phyloP scores from a whole-genome alignment of 306 rosid species.

The Mimosa pudica region DNA sequence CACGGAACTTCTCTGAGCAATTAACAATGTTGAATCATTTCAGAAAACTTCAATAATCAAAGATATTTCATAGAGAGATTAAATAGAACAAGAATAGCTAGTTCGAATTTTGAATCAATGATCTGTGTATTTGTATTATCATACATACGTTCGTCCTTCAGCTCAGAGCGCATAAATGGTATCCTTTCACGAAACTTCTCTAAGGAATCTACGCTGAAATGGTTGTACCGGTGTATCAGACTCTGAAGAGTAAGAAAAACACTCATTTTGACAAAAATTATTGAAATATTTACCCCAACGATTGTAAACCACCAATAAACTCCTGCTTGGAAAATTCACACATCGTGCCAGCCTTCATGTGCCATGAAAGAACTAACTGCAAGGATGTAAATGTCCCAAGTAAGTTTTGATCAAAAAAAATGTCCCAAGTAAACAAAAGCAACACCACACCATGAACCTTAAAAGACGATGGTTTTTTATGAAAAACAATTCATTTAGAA shows the following conservation, averaged over 20 bases:
- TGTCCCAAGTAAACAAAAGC: constrained; percentile 30
- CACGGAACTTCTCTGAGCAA: constrained; percentile 89
- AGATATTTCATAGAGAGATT: constrained; percentile 16
- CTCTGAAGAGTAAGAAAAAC: constrained; percentile 4
- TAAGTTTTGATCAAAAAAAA: no score
- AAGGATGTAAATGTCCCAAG: constrained; percentile 36
- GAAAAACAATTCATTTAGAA: background rate
- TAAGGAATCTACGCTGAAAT: constrained; percentile 90
- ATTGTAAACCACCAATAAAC: constrained; percentile 83
- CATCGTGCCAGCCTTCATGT: constrained; percentile 99
- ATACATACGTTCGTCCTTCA: constrained; percentile 89
- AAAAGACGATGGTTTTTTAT: constrained; percentile 6
- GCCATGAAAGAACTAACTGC: constrained; percentile 99
- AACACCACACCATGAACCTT: background rate
- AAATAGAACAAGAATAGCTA: constrained; percentile 28
- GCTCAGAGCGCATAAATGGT: constrained; percentile 87
- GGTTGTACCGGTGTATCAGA: constrained; percentile 17
- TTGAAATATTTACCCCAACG: constrained; percentile 65
- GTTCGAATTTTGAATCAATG: constrained; percentile 9
- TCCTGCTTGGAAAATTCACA: constrained; percentile 98
- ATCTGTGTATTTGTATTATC: constrained; percentile 7
- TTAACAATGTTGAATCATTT: constrained; percentile 36
- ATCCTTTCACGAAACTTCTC: constrained; percentile 92
- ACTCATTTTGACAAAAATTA: constrained; percentile 7
- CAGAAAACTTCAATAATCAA: constrained; percentile 32